A percentile compares a stretch with the other conserved stretches of the same genome.
phyloP scores from a whole-genome alignment of 2,329 filamentous ascomycete genomes.

The Xylaria sp. region DNA sequence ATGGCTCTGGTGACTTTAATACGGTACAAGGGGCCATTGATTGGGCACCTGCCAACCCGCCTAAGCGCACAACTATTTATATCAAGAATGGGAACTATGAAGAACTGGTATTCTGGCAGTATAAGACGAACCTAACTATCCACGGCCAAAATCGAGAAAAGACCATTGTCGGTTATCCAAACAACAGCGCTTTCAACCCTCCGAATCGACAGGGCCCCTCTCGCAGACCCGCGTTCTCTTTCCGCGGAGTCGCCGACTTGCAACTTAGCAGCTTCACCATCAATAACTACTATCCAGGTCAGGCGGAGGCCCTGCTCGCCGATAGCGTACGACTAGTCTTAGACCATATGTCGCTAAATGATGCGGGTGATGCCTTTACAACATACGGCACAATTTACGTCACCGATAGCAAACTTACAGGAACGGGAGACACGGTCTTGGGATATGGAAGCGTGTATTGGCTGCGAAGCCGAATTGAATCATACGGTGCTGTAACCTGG shows the following conservation, averaged over 20 bases:
- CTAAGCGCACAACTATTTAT: conserved; percentile 27
- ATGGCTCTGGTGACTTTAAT: conserved; percentile 34
- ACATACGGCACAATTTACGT: conserved; percentile 33
- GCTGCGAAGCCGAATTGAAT: conserved; percentile 29
- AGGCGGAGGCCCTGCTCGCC: conserved; percentile 28
- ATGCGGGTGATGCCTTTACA: conserved; percentile 31
- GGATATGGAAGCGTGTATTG: conserved; percentile 34
- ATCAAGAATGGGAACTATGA: conserved; percentile 33
- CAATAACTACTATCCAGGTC: conserved; percentile 30
- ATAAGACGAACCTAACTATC: conserved; percentile 32
- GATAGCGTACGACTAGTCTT: conserved; percentile 25
- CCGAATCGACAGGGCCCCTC: conserved; percentile 33
- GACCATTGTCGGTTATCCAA: conserved; percentile 33
- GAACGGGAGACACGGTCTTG: conserved; percentile 29
- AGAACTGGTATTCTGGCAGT: conserved; percentile 35
- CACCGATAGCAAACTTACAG: conserved; percentile 23
- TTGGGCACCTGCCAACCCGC: conserved; percentile 33
- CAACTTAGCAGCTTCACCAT: conserved; percentile 31
- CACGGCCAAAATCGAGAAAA: conserved; percentile 24
- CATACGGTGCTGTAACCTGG: conserved; percentile 30
- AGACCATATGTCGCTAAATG: conserved; percentile 29
- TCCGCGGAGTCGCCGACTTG: conserved; percentile 28
- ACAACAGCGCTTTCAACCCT: conserved; percentile 36
- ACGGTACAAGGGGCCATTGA: conserved; percentile 35
- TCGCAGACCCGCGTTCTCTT: conserved; percentile 32